These are phyloP conservation scores for Acacia confusa DNA, from an alignment of 306 rosid species.

Conservation along the genomic window DNA sequence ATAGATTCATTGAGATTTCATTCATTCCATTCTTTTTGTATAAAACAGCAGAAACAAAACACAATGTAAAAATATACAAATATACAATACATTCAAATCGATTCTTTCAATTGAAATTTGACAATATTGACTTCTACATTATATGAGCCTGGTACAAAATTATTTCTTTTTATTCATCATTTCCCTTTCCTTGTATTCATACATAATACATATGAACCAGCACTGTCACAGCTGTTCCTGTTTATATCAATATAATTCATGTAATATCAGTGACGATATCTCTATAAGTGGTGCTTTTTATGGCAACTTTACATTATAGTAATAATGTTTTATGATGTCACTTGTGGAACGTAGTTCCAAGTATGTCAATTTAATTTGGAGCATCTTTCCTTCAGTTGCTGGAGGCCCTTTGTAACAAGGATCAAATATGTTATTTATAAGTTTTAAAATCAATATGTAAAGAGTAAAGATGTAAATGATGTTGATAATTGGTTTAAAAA, in stretches of 20 bases:
- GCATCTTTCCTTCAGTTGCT: slow-evolving; percentile 12
- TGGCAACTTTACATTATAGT: neutral
- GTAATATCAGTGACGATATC: neutral
- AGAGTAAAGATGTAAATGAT: slow-evolving; percentile 12
- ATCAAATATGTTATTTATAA: neutral
- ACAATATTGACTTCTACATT: neutral
- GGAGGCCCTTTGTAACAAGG: neutral
- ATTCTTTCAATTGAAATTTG: slow-evolving; percentile 37
- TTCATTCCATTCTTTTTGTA: slow-evolving; percentile 7
- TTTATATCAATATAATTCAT: neutral
- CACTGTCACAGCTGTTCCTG: neutral
- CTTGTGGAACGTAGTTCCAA: slow-evolving; percentile 5
- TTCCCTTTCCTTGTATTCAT: neutral
- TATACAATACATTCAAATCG: slow-evolving; percentile 1
- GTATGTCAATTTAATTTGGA: slow-evolving; percentile 14
- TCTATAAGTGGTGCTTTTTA: slow-evolving; percentile 10
- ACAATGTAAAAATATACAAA: slow-evolving; percentile 38
- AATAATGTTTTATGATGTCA: neutral
- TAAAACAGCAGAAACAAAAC: slow-evolving; percentile 19
- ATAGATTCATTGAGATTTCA: slow-evolving; percentile 11
- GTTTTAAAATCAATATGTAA: neutral
- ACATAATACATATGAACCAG: neutral
- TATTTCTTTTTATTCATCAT: neutral
- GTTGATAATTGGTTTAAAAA: slow-evolving; percentile 12
- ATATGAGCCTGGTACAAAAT: neutral